These are phyloP conservation scores for Lecanoromycetidae sp. DNA, from an alignment of 2,329 filamentous ascomycete genomes.

Conservation along the genomic window DNA sequence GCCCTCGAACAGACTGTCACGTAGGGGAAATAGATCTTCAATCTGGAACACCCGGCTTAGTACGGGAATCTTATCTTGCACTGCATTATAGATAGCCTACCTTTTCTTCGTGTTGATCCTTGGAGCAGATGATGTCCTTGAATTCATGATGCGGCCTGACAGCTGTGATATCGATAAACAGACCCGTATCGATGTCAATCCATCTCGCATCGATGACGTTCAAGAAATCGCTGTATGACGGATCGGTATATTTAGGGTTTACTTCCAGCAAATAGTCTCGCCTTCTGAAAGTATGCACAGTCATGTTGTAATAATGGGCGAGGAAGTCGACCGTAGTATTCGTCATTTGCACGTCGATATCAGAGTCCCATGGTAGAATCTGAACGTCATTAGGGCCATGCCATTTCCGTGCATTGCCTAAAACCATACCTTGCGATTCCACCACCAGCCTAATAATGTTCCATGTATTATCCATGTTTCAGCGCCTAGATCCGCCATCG, in stretches of 20 bases:
- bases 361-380: constrained; percentile 51
- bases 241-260: constrained; percentile 43
- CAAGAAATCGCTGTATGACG: constrained; percentile 33
- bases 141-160: constrained; percentile 38
- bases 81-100: constrained; percentile 20
- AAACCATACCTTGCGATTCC: constrained; percentile 40
- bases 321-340: constrained; percentile 44
- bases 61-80: neutral
- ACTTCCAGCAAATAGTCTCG: constrained; percentile 45
- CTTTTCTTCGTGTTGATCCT: constrained; percentile 44
- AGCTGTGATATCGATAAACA: constrained; percentile 52
- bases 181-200: constrained; percentile 47
- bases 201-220: constrained; percentile 51
- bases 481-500: constrained; percentile 44
- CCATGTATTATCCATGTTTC: constrained; percentile 55
- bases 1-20: constrained; percentile 43
- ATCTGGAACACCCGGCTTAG: neutral
- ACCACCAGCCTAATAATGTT: constrained; percentile 50
- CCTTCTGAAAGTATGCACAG: constrained; percentile 38
- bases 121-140: constrained; percentile 39
- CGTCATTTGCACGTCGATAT: constrained; percentile 48
- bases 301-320: constrained; percentile 51
- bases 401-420: neutral
- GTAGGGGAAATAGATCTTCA: constrained; percentile 41
- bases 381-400: constrained; percentile 13